phyloP scores from a whole-genome alignment of 495 filamentous ascomycete species.

The Immersiella caudata region DNA sequence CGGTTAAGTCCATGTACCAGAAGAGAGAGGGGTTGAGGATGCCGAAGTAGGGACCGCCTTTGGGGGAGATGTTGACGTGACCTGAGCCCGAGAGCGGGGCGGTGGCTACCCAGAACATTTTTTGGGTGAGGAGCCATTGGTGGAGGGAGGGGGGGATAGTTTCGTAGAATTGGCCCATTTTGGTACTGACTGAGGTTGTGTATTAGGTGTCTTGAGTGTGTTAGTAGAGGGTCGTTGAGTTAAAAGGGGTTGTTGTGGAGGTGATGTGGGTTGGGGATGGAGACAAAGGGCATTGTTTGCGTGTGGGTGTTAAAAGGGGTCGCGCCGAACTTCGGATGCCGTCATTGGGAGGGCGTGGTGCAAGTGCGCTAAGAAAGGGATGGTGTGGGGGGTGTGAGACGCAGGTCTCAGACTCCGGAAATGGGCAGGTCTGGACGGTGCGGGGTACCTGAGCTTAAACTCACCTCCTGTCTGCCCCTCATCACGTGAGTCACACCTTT shows the following conservation, averaged over 20 bases:
- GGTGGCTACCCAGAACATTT: constrained; percentile 69
- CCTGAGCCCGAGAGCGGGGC: constrained; percentile 61
- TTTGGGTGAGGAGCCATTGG: constrained; percentile 63
- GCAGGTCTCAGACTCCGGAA: too few species aligned
- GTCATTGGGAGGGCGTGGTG: constrained; percentile 4
- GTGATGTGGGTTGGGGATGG: neutral
- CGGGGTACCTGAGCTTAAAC: neutral
- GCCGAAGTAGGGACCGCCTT: constrained; percentile 65
- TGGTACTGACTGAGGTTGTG: constrained; percentile 54
- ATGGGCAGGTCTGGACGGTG: too few species aligned
- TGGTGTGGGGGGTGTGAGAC: neutral
- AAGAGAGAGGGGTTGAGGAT: constrained; percentile 60
- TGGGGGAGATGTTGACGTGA: constrained; percentile 71
- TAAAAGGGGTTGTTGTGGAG: neutral
- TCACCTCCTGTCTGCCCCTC: neutral
- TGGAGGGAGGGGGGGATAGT: constrained; percentile 58
- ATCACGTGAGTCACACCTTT: neutral
- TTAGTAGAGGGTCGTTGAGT: too few species aligned
- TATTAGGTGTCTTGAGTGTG: too few species aligned
- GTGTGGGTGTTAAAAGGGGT: neutral
- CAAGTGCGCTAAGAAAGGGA: neutral
- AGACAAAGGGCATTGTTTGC: neutral
- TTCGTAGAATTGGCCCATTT: constrained; percentile 66
- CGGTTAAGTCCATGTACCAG: constrained; percentile 73
- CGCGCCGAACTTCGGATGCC: neutral